Evolutionary conservation across 768 basidiomycete genomes (phyloP).

Genomic region (Boletus edulis): DNA sequence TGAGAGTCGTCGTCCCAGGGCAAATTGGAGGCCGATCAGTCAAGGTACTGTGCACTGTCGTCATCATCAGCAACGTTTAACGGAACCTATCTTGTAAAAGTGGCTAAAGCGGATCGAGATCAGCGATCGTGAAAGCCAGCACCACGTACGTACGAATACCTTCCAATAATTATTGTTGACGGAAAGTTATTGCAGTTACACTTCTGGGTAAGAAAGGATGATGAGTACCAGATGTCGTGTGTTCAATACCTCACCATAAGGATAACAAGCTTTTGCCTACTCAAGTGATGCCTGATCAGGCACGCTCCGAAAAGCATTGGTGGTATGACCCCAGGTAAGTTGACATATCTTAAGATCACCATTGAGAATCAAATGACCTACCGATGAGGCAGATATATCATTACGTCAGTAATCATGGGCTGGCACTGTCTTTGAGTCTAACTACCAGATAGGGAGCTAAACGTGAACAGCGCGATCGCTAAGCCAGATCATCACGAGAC

Average conservation of each 20-base stretch:
- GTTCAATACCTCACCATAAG: constrained; percentile 7
- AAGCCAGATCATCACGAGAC: constrained; percentile 54
- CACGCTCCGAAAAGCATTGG: constrained; percentile 49
- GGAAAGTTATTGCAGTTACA: constrained; percentile 27
- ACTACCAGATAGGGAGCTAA: constrained; percentile 49
- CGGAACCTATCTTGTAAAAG: constrained; percentile 21
- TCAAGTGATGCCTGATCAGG: constrained; percentile 48
- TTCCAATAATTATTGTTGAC: not conserved
- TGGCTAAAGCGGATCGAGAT: constrained; percentile 60
- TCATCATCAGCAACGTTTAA: not conserved
- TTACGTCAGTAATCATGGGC: constrained; percentile 26
- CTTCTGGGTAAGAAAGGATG: constrained; percentile 29
- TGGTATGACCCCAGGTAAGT: constrained; percentile 50
- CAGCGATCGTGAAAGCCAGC: constrained; percentile 48
- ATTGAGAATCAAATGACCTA: not conserved
- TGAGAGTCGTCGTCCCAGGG: constrained; percentile 62
- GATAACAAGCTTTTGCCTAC: constrained; percentile 66
- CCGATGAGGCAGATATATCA: constrained; percentile 23
- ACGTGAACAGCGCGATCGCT: constrained; percentile 57
- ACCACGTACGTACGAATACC: constrained; percentile 35
- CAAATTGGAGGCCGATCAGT: constrained; percentile 62
- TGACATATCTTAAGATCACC: not conserved
- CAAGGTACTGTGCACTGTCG: constrained; percentile 20
- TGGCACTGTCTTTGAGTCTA: constrained; percentile 1
- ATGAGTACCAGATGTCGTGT: not conserved